Conservation (phyloP, 2,329 filamentous ascomycete species). For the Biscogniauxia sp. region DNA sequence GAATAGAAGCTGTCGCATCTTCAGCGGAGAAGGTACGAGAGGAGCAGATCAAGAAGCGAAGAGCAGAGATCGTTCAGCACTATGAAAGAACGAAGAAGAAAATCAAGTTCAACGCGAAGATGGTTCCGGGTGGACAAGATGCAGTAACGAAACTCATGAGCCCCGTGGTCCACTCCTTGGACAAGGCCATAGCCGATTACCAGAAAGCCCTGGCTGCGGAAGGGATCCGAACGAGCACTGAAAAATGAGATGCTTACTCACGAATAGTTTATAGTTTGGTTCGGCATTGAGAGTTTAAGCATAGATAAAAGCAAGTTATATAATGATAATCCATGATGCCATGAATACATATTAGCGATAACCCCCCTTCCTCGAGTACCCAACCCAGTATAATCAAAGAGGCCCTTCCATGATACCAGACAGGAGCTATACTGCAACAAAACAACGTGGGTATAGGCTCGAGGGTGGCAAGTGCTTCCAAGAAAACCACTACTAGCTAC, state of each 20-base stretch:
- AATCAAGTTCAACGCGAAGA: conserved; percentile 64
- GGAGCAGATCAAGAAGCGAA: conserved; percentile 63
- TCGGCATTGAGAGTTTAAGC: conserved; percentile 5
- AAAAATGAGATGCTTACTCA: conserved; percentile 28
- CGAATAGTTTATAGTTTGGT: conserved; percentile 2
- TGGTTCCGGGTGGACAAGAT: conserved; percentile 70
- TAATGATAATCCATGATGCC: conserved; percentile 5
- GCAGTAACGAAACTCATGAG: conserved; percentile 75
- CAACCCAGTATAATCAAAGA: no score
- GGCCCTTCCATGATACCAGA: no score
- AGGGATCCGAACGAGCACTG: conserved; percentile 47
- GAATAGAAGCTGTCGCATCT: conserved; percentile 76
- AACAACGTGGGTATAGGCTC: background rate
- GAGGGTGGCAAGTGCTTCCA: background rate
- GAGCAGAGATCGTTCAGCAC: conserved; percentile 67
- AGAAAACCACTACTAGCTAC: no score
- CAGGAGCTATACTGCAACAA: no score
- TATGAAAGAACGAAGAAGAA: conserved; percentile 73
- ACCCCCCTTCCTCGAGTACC: no score
- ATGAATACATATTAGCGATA: no score
- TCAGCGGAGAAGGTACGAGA: conserved; percentile 75
- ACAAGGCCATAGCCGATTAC: conserved; percentile 70
- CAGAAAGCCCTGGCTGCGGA: conserved; percentile 67
- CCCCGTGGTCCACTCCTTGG: conserved; percentile 69
- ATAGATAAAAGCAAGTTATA: background rate